These are phyloP conservation scores for Pterocarpus macrocarpus DNA, from an alignment of 306 rosid genomes.

Conservation along the genomic window DNA sequence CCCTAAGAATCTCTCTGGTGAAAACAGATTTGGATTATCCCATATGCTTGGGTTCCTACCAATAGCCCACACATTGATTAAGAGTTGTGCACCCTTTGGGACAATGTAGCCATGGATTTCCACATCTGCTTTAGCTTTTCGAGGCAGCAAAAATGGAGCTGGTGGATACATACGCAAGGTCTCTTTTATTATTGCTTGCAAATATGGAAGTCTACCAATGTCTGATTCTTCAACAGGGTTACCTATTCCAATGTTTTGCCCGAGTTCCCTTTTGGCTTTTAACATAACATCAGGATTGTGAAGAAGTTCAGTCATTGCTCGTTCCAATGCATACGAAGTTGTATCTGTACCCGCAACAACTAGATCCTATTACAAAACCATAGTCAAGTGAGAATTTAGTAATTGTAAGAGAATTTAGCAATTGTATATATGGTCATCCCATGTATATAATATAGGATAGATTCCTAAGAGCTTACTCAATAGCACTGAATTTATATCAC, in stretches of 20 bases:
- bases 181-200: slow-evolving; percentile 44
- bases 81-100: slow-evolving; percentile 31
- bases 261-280: slow-evolving; percentile 36
- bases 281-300: slow-evolving; percentile 19
- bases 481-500: no score
- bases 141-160: slow-evolving; percentile 42
- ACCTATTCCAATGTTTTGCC: slow-evolving; percentile 35
- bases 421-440: no score
- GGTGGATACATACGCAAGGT: slow-evolving; percentile 40
- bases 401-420: no score
- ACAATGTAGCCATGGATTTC: slow-evolving; percentile 14
- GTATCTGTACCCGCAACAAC: slow-evolving; percentile 44
- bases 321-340: slow-evolving; percentile 20
- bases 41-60: slow-evolving; percentile 35
- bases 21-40: slow-evolving; percentile 27
- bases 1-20: slow-evolving; percentile 38
- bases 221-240: slow-evolving; percentile 36
- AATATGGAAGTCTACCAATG: slow-evolving; percentile 35
- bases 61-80: slow-evolving; percentile 46
- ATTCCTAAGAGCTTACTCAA: no score
- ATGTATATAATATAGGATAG: no score
- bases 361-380: slow-evolving; percentile 36
- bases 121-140: slow-evolving; percentile 26
- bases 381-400: no score
- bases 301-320: slow-evolving; percentile 33